phyloP scores from a whole-genome alignment of 2,329 filamentous ascomycete genomes.

The Bipolaris victoriae region DNA sequence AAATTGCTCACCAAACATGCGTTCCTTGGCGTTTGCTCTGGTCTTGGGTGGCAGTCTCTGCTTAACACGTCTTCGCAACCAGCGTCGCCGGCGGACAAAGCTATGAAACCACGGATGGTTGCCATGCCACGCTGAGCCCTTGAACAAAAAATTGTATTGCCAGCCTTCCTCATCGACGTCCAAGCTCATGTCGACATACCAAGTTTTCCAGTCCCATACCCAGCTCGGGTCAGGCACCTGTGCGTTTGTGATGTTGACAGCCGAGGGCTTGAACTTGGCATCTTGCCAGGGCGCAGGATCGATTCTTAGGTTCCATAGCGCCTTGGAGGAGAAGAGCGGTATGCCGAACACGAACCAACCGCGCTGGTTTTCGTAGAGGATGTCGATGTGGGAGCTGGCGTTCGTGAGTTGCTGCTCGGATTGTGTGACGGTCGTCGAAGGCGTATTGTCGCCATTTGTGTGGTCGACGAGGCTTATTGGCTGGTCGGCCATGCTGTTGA shows the following conservation, averaged over 20 bases:
- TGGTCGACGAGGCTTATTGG: slow-evolving; percentile 72
- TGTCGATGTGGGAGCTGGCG: slow-evolving; percentile 64
- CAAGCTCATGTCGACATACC: slow-evolving; percentile 79
- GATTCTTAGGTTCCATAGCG: slow-evolving; percentile 73
- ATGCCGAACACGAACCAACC: slow-evolving; percentile 89
- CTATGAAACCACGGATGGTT: slow-evolving; percentile 91
- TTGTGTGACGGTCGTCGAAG: slow-evolving; percentile 23
- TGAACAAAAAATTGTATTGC: slow-evolving; percentile 93
- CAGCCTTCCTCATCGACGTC: slow-evolving; percentile 89
- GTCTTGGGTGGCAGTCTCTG: slow-evolving; percentile 53
- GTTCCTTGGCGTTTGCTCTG: slow-evolving; percentile 39
- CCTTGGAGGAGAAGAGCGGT: slow-evolving; percentile 85
- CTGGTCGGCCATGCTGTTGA: slow-evolving; percentile 56
- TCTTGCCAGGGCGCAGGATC: slow-evolving; percentile 92
- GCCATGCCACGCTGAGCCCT: slow-evolving; percentile 73
- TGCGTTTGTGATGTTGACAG: slow-evolving; percentile 79
- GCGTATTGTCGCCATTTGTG: slow-evolving; percentile 44
- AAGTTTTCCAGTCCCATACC: slow-evolving; percentile 81
- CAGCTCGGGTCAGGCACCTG: slow-evolving; percentile 94
- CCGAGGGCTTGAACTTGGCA: slow-evolving; percentile 57
- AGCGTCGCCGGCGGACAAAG: slow-evolving; percentile 87
- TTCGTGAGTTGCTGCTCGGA: slow-evolving; percentile 24
- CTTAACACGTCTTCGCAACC: slow-evolving; percentile 81
- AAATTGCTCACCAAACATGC: slow-evolving; percentile 48
- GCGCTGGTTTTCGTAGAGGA: slow-evolving; percentile 94